A percentile compares a stretch with the other conserved stretches of the same genome.
These are phyloP conservation scores for Annona cherimola DNA, from an alignment of 164 flowering plant species.

Conservation along the genomic window DNA sequence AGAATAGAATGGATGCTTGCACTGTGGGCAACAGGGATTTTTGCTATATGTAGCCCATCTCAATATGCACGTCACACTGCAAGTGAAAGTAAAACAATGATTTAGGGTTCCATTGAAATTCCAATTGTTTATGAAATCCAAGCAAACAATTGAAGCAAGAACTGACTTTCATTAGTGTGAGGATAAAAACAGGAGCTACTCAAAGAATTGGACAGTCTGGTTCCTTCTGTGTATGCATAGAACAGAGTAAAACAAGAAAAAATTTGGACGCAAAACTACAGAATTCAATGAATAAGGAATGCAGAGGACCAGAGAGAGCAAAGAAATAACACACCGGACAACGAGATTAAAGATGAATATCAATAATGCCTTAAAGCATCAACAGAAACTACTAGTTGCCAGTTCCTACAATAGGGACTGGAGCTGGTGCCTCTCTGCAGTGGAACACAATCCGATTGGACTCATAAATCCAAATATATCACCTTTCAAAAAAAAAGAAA, in stretches of 20 bases:
- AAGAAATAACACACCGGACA: not conserved
- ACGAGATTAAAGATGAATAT: not conserved
- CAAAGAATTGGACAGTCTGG: not conserved
- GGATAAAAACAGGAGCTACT: not conserved
- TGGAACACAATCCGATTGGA: not conserved
- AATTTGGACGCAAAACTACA: not conserved
- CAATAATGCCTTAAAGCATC: not conserved
- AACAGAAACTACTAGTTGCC: not conserved
- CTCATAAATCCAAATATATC: too few relatives aligned
- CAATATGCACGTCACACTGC: slow-evolving; percentile 84
- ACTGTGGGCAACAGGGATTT: slow-evolving; percentile 81
- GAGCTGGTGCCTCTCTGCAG: not conserved
- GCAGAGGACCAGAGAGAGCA: not conserved
- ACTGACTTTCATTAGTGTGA: not conserved
- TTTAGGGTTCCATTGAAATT: not conserved
- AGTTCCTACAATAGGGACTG: not conserved
- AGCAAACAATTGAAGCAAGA: not conserved
- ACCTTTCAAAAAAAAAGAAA: too few relatives aligned
- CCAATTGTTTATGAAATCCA: not conserved
- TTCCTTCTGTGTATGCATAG: not conserved
- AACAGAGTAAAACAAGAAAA: not conserved
- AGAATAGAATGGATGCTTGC: slow-evolving; percentile 72
- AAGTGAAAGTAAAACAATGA: slow-evolving; percentile 1
- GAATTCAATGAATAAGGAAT: not conserved
- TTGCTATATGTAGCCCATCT: slow-evolving; percentile 71